Conservation (phyloP, 768 basidiomycete genomes). For the Boletus sp. region DNA sequence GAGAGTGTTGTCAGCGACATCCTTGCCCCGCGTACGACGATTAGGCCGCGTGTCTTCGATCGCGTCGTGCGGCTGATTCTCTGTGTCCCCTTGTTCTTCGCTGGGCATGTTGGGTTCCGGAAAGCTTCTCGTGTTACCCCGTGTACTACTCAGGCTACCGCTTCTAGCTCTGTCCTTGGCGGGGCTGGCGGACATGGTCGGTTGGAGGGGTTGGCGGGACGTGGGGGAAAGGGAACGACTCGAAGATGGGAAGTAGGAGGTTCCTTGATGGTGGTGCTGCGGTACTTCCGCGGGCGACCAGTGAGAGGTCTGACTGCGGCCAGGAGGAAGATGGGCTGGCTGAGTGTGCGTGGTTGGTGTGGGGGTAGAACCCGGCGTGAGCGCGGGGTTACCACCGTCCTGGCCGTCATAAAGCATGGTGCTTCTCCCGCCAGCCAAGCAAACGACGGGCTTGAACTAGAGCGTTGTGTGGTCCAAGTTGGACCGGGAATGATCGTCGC, state of each 20-base stretch:
- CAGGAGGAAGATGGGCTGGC: constrained; percentile 39
- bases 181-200: constrained; percentile 54
- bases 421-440: not conserved
- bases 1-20: constrained; percentile 39
- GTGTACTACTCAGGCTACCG: constrained; percentile 60
- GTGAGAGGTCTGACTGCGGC: constrained; percentile 53
- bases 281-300: constrained; percentile 60
- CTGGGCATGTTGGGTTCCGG: constrained; percentile 45
- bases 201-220: constrained; percentile 41
- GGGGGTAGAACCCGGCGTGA: constrained; percentile 41
- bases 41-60: constrained; percentile 25
- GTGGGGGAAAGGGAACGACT: constrained; percentile 46
- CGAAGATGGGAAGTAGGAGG: constrained; percentile 56
- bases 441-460: not conserved
- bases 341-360: constrained; percentile 34
- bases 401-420: constrained; percentile 15
- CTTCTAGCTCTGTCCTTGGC: constrained; percentile 53
- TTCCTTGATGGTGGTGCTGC: constrained; percentile 61
- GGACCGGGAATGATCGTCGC: not conserved
- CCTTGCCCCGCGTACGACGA: constrained; percentile 39
- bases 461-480: not conserved
- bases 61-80: constrained; percentile 37
- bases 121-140: constrained; percentile 43
- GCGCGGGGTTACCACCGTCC: constrained; percentile 34
- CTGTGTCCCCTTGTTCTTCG: constrained; percentile 53